phyloP scores from a whole-genome alignment of 2,329 filamentous ascomycete species.

The Cercospora zeae-maydis region DNA sequence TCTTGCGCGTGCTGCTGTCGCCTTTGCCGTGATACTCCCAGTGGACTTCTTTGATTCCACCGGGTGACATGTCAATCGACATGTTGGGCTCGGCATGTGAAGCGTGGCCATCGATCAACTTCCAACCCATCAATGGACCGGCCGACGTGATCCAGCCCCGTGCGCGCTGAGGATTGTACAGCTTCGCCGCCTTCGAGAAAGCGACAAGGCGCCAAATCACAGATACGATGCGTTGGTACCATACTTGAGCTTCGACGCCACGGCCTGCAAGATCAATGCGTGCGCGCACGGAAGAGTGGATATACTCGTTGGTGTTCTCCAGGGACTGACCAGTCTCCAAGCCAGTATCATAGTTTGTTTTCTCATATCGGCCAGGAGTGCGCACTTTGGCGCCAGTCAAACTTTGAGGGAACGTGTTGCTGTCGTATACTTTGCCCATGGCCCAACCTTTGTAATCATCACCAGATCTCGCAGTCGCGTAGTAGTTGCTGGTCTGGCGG shows the following conservation, averaged over 20 bases:
- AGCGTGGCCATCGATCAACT: conserved; percentile 32
- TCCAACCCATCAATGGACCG: conserved; percentile 35
- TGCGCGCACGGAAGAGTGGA: conserved; percentile 37
- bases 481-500: conserved; percentile 27
- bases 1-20: conserved; percentile 7
- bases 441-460: conserved; percentile 31
- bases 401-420: conserved; percentile 35
- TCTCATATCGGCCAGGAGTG: conserved; percentile 33
- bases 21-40: conserved; percentile 29
- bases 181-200: conserved; percentile 13
- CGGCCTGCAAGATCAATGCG: conserved; percentile 35
- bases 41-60: conserved; percentile 22
- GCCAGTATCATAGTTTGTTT: conserved; percentile 31
- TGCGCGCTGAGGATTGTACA: conserved; percentile 27
- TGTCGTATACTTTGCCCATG: conserved; percentile 36
- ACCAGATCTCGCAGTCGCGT: conserved; percentile 18
- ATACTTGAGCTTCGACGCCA: conserved; percentile 30
- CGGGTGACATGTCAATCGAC: conserved; percentile 26
- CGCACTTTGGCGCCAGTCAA: conserved; percentile 31
- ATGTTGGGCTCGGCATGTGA: conserved; percentile 23
- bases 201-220: conserved; percentile 25
- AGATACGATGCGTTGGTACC: conserved; percentile 17
- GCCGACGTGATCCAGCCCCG: conserved; percentile 15
- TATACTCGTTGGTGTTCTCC: conserved; percentile 34
- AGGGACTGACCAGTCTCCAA: conserved; percentile 26